phyloP scores from a whole-genome alignment of 306 rosid species.

The Alnus rubra region DNA sequence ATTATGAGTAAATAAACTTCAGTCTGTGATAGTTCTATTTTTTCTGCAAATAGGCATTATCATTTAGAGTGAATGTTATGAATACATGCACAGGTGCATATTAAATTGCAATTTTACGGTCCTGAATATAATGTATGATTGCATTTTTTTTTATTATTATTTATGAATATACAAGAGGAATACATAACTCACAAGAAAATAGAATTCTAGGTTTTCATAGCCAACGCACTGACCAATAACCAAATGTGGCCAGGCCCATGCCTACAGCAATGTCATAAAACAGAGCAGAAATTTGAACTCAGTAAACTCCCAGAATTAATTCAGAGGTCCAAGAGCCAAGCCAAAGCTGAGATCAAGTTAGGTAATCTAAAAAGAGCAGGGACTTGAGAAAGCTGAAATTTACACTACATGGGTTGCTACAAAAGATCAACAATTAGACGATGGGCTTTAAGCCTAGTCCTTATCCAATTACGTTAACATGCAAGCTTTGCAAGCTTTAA shows the following conservation, averaged over 20 bases:
- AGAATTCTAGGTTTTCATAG: neutral
- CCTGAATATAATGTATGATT: neutral
- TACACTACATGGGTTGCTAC: neutral
- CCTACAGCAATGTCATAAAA: neutral
- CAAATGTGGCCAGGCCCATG: neutral
- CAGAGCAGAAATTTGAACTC: neutral
- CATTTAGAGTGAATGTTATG: neutral
- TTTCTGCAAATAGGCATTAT: neutral
- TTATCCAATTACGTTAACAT: neutral
- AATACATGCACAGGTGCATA: neutral
- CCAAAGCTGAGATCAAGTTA: neutral
- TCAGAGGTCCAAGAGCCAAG: too few relatives aligned
- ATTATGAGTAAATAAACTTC: neutral
- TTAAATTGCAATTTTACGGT: neutral
- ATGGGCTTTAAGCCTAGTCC: neutral
- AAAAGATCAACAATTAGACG: neutral
- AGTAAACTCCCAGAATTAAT: neutral
- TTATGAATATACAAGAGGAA: too few relatives aligned
- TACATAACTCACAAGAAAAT: neutral
- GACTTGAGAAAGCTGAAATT: neutral
- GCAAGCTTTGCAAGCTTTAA: neutral
- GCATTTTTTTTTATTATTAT: too few relatives aligned
- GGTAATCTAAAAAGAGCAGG: neutral
- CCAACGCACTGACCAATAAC: neutral
- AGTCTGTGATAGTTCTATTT: neutral